phyloP scores from a whole-genome alignment of 164 flowering plant genomes.

The Umbilicus rupestris region DNA sequence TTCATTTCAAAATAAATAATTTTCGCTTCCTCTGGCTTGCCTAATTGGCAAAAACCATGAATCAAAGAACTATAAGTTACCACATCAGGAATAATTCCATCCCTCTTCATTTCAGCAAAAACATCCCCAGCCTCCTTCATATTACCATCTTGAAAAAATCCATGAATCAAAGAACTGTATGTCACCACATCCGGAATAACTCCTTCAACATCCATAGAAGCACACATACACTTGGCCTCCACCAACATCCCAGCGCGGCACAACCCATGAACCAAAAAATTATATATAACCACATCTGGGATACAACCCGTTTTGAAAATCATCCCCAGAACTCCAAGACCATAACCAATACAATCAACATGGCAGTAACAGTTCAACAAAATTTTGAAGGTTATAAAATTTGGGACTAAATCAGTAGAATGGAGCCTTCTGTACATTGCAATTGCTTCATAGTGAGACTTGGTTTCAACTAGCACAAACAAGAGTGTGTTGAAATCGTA shows the following conservation, averaged over 20 bases:
- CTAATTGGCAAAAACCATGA: not conserved
- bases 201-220: constrained; percentile 15
- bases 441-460: constrained; percentile 18
- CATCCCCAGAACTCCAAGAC: constrained; percentile 26
- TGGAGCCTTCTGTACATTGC: constrained; percentile 15
- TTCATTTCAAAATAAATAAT: not conserved
- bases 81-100: constrained; percentile 26
- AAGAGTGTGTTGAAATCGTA: not conserved
- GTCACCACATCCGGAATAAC: constrained; percentile 22
- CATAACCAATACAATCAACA: constrained; percentile 15
- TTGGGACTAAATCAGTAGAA: constrained; percentile 15
- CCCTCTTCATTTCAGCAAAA: constrained; percentile 29
- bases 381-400: constrained; percentile 26
- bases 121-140: constrained; percentile 25
- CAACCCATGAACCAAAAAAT: constrained; percentile 32
- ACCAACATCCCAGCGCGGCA: constrained; percentile 15
- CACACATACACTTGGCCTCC: constrained; percentile 26
- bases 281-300: constrained; percentile 29
- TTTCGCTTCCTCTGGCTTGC: not conserved
- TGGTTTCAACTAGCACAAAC: constrained; percentile 19
- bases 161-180: constrained; percentile 26
- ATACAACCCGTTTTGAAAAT: constrained; percentile 28
- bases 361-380: constrained; percentile 32
- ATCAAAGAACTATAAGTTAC: not conserved
- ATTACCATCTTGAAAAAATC: constrained; percentile 17